These are phyloP conservation scores for Rubroboletus satanas DNA, from an alignment of 768 basidiomycete genomes.

Conservation along the genomic window DNA sequence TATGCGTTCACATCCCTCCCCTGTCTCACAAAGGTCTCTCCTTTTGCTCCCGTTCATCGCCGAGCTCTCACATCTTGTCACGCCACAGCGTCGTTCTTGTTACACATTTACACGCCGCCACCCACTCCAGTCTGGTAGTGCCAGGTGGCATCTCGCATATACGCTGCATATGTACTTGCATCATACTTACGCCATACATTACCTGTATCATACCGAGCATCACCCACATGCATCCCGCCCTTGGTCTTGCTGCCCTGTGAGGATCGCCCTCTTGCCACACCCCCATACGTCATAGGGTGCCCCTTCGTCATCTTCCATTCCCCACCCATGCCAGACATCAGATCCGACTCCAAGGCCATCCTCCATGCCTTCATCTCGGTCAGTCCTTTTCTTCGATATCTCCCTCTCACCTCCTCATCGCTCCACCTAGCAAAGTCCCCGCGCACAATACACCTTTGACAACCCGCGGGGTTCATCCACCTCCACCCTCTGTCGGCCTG, in stretches of 20 bases:
- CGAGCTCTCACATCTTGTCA: slow-evolving; percentile 19
- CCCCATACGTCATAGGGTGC: slow-evolving; percentile 26
- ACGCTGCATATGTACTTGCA: slow-evolving; percentile 27
- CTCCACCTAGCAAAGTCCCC: slow-evolving; percentile 28
- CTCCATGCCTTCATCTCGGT: slow-evolving; percentile 44
- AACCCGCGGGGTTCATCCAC: slow-evolving; percentile 52
- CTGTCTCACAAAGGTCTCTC: slow-evolving; percentile 8
- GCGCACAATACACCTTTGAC: slow-evolving; percentile 58
- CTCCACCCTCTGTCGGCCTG: slow-evolving; percentile 57
- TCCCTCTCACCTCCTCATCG: background rate
- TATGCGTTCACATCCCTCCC: slow-evolving; percentile 1
- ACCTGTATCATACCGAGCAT: slow-evolving; percentile 23
- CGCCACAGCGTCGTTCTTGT: slow-evolving; percentile 6
- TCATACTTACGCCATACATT: slow-evolving; percentile 22
- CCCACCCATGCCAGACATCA: slow-evolving; percentile 16
- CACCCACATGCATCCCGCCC: slow-evolving; percentile 12
- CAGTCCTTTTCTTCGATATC: slow-evolving; percentile 8
- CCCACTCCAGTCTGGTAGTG: slow-evolving; percentile 6
- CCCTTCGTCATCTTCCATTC: slow-evolving; percentile 9
- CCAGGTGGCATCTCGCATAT: slow-evolving; percentile 10
- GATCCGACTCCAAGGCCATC: slow-evolving; percentile 26
- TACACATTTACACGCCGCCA: slow-evolving; percentile 3
- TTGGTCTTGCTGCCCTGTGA: background rate
- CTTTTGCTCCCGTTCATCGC: background rate
- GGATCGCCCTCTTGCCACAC: slow-evolving; percentile 4